Evolutionary conservation across 805 yeast species (phyloP).

Genomic region (Candida sakaeoensis): DNA sequence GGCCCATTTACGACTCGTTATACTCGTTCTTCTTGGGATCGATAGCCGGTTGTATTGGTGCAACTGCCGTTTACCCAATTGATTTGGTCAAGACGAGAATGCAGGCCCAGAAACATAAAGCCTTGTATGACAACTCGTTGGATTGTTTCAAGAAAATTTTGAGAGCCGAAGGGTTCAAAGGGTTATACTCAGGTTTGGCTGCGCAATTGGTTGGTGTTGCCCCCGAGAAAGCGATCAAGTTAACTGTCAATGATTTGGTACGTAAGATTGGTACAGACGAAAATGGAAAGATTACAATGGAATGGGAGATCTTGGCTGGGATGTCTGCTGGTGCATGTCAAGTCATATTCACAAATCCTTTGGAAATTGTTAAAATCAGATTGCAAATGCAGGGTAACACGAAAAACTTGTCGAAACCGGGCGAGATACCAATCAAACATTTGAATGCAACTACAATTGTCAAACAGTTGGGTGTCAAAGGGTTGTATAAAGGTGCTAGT

Average conservation of each 20-base stretch:
- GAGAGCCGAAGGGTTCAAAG: constrained; percentile 72
- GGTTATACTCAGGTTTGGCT: constrained; percentile 87
- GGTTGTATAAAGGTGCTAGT: constrained; percentile 85
- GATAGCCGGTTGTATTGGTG: constrained; percentile 96
- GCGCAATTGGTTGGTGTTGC: constrained; percentile 97
- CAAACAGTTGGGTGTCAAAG: constrained; percentile 72
- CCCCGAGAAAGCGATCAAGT: constrained; percentile 95
- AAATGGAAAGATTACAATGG: constrained; percentile 38
- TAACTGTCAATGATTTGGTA: constrained; percentile 87
- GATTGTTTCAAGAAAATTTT: constrained; percentile 85
- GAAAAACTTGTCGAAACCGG: constrained; percentile 32
- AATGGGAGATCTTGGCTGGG: constrained; percentile 82
- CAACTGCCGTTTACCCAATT: constrained; percentile 96
- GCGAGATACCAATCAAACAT: constrained; percentile 41
- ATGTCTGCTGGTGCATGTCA: constrained; percentile 96
- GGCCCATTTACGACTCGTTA: constrained; percentile 62
- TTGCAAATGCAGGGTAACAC: constrained; percentile 85
- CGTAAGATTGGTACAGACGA: constrained; percentile 62
- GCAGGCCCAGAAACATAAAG: constrained; percentile 85
- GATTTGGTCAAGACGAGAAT: constrained; percentile 94
- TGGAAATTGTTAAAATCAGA: constrained; percentile 92
- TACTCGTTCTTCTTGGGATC: constrained; percentile 90
- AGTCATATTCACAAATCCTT: constrained; percentile 91
- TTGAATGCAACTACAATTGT: constrained; percentile 68
- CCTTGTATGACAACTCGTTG: constrained; percentile 70